Conservation (phyloP, 2,329 filamentous ascomycete species). For the Fusarium haematococcum region DNA sequence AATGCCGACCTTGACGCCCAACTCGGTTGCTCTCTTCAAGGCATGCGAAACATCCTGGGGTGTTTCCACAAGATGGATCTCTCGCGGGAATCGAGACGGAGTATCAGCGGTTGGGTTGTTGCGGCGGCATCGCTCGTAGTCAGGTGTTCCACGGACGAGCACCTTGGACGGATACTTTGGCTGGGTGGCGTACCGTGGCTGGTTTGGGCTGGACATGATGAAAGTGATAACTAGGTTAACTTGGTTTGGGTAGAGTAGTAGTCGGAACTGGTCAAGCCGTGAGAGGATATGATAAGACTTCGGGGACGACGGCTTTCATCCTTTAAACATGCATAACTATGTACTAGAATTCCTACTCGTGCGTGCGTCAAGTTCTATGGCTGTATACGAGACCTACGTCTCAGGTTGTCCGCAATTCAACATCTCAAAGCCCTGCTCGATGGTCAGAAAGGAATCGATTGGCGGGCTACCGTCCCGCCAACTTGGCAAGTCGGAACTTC, state of each 20-base stretch:
- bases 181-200: slow-evolving; percentile 6
- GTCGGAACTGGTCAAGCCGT: background rate
- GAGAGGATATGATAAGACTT: background rate
- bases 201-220: slow-evolving; percentile 4
- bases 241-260: background rate
- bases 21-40: slow-evolving; percentile 9
- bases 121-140: slow-evolving; percentile 20
- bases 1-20: slow-evolving; percentile 17
- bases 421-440: background rate
- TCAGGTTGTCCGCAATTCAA: background rate
- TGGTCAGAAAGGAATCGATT: background rate
- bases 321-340: background rate
- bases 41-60: slow-evolving; percentile 1
- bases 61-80: slow-evolving; percentile 14
- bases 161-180: slow-evolving; percentile 11
- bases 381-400: background rate
- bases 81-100: slow-evolving; percentile 8
- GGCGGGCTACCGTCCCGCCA: background rate
- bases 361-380: background rate
- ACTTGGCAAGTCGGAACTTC: background rate
- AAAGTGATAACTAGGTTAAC: background rate
- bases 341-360: background rate
- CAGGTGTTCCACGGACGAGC: slow-evolving; percentile 8
- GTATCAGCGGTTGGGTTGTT: slow-evolving; percentile 19
- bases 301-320: background rate